Evolutionary conservation across 139 green algal genomes (phyloP), one percentile per base, ranked within the genome.

Genomic region (Micractinium conductrix): DNA sequence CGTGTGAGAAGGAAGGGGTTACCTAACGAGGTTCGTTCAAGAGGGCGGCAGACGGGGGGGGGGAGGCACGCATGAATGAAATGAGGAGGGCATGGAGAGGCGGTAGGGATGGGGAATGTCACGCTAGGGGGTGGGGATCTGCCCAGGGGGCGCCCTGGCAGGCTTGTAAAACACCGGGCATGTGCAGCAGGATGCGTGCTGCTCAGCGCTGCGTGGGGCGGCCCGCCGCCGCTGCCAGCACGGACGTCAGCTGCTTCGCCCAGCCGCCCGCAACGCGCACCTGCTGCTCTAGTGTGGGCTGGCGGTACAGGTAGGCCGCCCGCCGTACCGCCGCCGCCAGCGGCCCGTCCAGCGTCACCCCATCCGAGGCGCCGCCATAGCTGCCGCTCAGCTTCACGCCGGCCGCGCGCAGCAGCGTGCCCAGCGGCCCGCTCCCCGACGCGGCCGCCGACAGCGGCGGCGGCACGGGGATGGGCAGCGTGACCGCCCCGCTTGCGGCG

Each of bases 211-310:
- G 53, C 30, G n/a, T n/a, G n/a, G n/a, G n/a, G n/a, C n/a, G 22
- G 2, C 74, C 37, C 1, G 48, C 74, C 35, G 74, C 74, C 8
- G 62, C 35, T 1, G 74, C 74, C 37, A 82, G 76, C 58, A 72
- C 38, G 26, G 42, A 38, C 38, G 40, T 65, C 38, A 82, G 76
- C 76, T 82, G 76, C 26, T 88, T 55, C 28, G 94, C 44, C 95
- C 94, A 97, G 35, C 80, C 87, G 0, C 79, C 68, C 1, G 92
- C 93, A 42, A 97, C 95, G 2, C 78, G 87, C 22, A 95, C 30
- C 33, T 92, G 92, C 86, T 99, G 96, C 84, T 96, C 92, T n/a
- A 93, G 91, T 8, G 96, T 99, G 17, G 96, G 96, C 91, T 98
- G 94, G 19, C 96, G 84, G 91, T 98, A 98, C 65, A 94, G 86